These are phyloP conservation scores for Phoma sp. DNA, from an alignment of 2,329 filamentous ascomycete species.

Conservation along the genomic window DNA sequence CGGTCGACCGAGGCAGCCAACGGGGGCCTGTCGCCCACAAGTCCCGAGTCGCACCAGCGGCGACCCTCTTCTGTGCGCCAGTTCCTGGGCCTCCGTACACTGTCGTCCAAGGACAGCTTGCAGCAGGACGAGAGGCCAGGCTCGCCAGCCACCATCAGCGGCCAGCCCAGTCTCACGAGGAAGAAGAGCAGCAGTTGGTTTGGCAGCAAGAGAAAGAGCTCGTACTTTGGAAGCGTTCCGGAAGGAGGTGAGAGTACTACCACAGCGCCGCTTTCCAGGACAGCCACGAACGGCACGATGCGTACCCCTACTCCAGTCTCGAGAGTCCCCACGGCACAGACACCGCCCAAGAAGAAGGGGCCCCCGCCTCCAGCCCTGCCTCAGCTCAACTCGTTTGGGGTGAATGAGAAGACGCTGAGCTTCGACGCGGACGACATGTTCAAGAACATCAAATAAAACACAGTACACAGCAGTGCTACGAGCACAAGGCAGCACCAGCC, in stretches of 20 bases:
- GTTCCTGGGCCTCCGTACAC: slow-evolving; percentile 48
- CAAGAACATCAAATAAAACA: slow-evolving; percentile 47
- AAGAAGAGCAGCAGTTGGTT: slow-evolving; percentile 52
- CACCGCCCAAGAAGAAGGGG: slow-evolving; percentile 36
- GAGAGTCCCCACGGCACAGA: not conserved
- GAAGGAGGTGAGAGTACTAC: slow-evolving; percentile 40
- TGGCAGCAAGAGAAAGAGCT: slow-evolving; percentile 45
- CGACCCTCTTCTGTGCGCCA: slow-evolving; percentile 51
- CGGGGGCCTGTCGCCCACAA: slow-evolving; percentile 40
- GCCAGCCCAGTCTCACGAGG: slow-evolving; percentile 40
- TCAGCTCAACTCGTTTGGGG: slow-evolving; percentile 46
- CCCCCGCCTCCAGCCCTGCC: slow-evolving; percentile 51
- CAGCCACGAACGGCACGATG: slow-evolving; percentile 26
- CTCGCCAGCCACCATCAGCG: slow-evolving; percentile 44
- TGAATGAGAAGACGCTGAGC: slow-evolving; percentile 42
- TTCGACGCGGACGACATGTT: slow-evolving; percentile 50
- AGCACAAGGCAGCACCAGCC: not conserved
- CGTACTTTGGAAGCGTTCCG: slow-evolving; percentile 41
- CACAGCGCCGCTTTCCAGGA: slow-evolving; percentile 4
- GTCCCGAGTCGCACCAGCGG: slow-evolving; percentile 24
- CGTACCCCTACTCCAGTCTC: slow-evolving; percentile 17
- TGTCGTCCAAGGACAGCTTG: slow-evolving; percentile 45
- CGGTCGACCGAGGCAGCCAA: slow-evolving; percentile 39
- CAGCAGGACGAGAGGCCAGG: slow-evolving; percentile 45
- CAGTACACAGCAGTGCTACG: not conserved